Conservation (phyloP, 768 basidiomycete genomes). For the Wakefieldia striispora region DNA sequence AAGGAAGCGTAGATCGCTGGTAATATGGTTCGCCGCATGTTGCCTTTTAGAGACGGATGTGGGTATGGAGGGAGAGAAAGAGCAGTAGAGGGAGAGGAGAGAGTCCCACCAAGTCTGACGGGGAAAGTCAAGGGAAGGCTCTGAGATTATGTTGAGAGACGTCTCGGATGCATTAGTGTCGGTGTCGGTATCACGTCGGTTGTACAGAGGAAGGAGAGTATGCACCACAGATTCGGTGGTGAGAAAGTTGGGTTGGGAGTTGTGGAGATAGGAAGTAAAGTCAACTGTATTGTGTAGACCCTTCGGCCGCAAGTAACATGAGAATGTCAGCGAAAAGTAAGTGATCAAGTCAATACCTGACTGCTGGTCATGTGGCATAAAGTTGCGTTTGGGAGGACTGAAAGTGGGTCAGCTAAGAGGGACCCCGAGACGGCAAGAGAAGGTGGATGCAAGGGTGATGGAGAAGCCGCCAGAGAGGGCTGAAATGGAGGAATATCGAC, state of each 20-base stretch:
- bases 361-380: conserved; percentile 20
- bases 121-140: conserved; percentile 64
- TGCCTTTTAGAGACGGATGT: conserved; percentile 45
- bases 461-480: neutral
- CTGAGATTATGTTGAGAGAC: conserved; percentile 35
- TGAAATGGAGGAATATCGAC: conserved; percentile 18
- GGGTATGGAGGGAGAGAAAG: conserved; percentile 33
- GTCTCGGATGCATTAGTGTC: conserved; percentile 12
- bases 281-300: conserved; percentile 7
- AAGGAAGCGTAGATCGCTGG: conserved; percentile 59
- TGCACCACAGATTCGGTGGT: conserved; percentile 1
- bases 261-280: conserved; percentile 5
- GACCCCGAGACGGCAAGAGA: conserved; percentile 6
- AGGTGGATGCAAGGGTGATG: neutral
- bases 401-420: conserved; percentile 6
- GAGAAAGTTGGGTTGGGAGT: neutral
- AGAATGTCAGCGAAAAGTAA: conserved; percentile 21
- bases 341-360: conserved; percentile 32
- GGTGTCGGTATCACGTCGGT: conserved; percentile 12
- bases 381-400: conserved; percentile 6
- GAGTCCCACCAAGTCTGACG: conserved; percentile 83
- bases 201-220: conserved; percentile 5
- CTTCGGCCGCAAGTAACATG: conserved; percentile 24
- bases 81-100: conserved; percentile 52
- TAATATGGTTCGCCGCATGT: conserved; percentile 42